These are phyloP conservation scores for Candida sanyaensis DNA, from an alignment of 1,139 yeast genomes.

Conservation along the genomic window DNA sequence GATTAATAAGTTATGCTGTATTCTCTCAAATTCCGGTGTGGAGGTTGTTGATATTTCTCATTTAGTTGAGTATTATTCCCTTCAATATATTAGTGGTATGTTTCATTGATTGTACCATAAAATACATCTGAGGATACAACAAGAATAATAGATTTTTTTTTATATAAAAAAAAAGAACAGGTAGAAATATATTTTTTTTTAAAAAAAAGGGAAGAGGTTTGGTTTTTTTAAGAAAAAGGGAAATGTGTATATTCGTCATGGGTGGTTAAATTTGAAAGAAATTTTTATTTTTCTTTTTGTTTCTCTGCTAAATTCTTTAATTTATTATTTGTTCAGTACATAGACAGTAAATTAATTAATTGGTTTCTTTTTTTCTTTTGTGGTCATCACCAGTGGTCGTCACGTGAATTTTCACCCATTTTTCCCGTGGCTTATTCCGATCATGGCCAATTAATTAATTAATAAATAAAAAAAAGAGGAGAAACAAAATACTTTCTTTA, in stretches of 20 bases:
- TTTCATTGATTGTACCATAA: slow-evolving; percentile 3
- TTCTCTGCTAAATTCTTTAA: neutral
- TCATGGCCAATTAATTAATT: too few species aligned
- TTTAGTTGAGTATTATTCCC: neutral
- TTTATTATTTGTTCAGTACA: neutral
- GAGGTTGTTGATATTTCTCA: neutral
- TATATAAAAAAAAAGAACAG: neutral
- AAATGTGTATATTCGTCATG: too few species aligned
- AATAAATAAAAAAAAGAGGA: too few species aligned
- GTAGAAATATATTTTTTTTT: neutral
- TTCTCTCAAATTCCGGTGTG: neutral
- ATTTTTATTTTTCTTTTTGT: neutral
- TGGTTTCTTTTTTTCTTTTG: neutral
- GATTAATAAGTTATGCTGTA: neutral
- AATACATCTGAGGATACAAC: slow-evolving; percentile 1
- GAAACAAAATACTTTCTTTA: too few species aligned
- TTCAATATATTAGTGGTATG: neutral
- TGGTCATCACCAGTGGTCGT: neutral
- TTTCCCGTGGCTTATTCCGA: neutral
- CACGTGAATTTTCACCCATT: neutral
- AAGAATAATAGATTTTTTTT: neutral
- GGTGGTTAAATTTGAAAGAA: neutral
- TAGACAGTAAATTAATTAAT: too few species aligned
- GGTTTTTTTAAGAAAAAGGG: too few species aligned
- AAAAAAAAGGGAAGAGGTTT: neutral